Percentiles rank a stretch among this genome's conserved stretches.
Conservation (phyloP, 2,329 filamentous ascomycete genomes). For the Sphaerostilbella broomeana region DNA sequence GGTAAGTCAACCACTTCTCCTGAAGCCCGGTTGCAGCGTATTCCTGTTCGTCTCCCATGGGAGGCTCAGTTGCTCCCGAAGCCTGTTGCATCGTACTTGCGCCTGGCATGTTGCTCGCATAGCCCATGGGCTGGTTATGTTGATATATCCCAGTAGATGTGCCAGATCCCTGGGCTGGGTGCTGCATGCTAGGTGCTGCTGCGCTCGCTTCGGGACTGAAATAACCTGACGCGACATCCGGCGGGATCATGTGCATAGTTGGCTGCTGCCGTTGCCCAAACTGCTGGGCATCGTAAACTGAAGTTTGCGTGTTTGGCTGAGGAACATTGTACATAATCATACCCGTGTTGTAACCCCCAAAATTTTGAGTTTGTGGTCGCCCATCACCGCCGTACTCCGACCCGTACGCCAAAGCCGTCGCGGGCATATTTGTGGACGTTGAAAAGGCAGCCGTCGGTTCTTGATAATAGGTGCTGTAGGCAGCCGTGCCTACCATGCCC, state of each 20-base stretch:
- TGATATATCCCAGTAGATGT: slow-evolving; percentile 57
- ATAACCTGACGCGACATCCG: slow-evolving; percentile 58
- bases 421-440: slow-evolving; percentile 50
- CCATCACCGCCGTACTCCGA: slow-evolving; percentile 60
- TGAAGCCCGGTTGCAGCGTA: slow-evolving; percentile 52
- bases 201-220: slow-evolving; percentile 43
- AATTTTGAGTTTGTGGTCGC: slow-evolving; percentile 48
- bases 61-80: slow-evolving; percentile 33
- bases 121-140: slow-evolving; percentile 52
- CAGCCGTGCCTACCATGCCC: slow-evolving; percentile 50
- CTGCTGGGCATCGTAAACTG: slow-evolving; percentile 70
- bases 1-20: slow-evolving; percentile 62
- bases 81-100: slow-evolving; percentile 40
- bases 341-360: slow-evolving; percentile 53
- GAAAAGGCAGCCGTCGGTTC: slow-evolving; percentile 47
- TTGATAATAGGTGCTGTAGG: slow-evolving; percentile 54
- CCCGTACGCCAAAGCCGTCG: slow-evolving; percentile 50
- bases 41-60: slow-evolving; percentile 50
- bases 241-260: slow-evolving; percentile 62
- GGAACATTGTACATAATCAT: slow-evolving; percentile 76
- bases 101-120: slow-evolving; percentile 40
- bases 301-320: slow-evolving; percentile 52
- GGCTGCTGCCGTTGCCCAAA: slow-evolving; percentile 71
- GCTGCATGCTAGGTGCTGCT: slow-evolving; percentile 49
- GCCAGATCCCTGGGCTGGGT: slow-evolving; percentile 41